phyloP scores from a whole-genome alignment of 176 grass and related monocot species.

The Rhynchospora tenuis region DNA sequence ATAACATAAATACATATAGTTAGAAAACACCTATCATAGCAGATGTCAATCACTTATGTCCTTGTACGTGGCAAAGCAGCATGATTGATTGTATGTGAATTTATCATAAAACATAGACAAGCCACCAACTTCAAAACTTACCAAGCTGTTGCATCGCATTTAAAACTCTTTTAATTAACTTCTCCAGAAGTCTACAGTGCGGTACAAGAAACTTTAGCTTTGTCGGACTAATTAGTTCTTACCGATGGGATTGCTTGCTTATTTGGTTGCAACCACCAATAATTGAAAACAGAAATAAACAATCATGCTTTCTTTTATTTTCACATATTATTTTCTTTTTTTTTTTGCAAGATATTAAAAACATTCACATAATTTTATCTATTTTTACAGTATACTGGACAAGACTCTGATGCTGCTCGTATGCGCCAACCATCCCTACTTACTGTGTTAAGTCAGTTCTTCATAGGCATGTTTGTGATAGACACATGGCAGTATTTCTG shows the following conservation, averaged over 20 bases:
- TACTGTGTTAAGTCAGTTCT: slow-evolving; percentile 4
- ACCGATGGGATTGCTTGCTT: neutral
- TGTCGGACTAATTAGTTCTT: no score
- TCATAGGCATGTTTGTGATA: slow-evolving; percentile 18
- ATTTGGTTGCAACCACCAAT: slow-evolving; percentile 1
- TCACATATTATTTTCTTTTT: neutral
- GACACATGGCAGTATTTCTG: slow-evolving; percentile 33
- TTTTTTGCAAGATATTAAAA: neutral
- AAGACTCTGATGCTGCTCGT: neutral
- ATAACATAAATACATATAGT: no score
- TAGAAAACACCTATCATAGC: no score
- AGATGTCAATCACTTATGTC: neutral
- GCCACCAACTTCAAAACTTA: neutral
- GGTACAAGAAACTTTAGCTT: no score
- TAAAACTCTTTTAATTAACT: no score
- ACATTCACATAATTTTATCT: neutral
- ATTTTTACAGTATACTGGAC: neutral
- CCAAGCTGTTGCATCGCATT: neutral
- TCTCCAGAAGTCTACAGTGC: no score
- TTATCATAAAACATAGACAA: neutral
- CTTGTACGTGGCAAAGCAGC: neutral
- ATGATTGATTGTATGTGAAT: neutral
- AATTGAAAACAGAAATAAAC: neutral
- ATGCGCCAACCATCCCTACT: neutral
- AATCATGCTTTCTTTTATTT: no score